Percentiles rank a stretch among this genome's conserved stretches.
phyloP scores from a whole-genome alignment of 768 basidiomycete species.

The Boletus bicolor region DNA sequence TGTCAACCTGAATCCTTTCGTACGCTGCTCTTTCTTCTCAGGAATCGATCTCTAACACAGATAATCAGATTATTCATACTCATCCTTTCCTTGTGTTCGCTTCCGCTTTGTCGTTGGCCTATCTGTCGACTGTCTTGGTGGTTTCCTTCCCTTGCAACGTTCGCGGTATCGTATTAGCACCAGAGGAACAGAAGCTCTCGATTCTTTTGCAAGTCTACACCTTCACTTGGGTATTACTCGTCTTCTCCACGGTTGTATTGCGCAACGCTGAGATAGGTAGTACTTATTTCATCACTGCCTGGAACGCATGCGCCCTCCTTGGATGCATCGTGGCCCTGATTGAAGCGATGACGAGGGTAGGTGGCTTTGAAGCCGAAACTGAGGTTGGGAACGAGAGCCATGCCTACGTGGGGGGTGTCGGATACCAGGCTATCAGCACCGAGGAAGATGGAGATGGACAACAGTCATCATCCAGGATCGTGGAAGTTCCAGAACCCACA shows the following conservation, averaged over 20 bases:
- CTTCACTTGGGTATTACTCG: slow-evolving; percentile 57
- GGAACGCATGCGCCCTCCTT: slow-evolving; percentile 47
- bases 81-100: slow-evolving; percentile 49
- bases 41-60: neutral
- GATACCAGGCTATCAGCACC: slow-evolving; percentile 27
- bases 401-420: slow-evolving; percentile 14
- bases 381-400: slow-evolving; percentile 1
- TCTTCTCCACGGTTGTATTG: slow-evolving; percentile 47
- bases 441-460: slow-evolving; percentile 19
- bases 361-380: slow-evolving; percentile 7
- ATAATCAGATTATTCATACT: slow-evolving; percentile 57
- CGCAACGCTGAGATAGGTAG: slow-evolving; percentile 45
- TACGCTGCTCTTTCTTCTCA: slow-evolving; percentile 31
- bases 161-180: slow-evolving; percentile 17
- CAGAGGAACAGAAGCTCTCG: slow-evolving; percentile 48
- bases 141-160: slow-evolving; percentile 36
- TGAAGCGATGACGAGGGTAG: slow-evolving; percentile 32
- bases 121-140: slow-evolving; percentile 44
- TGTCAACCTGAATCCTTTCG: slow-evolving; percentile 60
- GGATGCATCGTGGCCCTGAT: slow-evolving; percentile 38
- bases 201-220: slow-evolving; percentile 52
- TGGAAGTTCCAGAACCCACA: slow-evolving; percentile 43
- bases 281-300: slow-evolving; percentile 54
- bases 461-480: slow-evolving; percentile 17
- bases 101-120: slow-evolving; percentile 49